Evolutionary conservation across 805 yeast genomes (phyloP).

Genomic region (Candida xiaguanensis): DNA sequence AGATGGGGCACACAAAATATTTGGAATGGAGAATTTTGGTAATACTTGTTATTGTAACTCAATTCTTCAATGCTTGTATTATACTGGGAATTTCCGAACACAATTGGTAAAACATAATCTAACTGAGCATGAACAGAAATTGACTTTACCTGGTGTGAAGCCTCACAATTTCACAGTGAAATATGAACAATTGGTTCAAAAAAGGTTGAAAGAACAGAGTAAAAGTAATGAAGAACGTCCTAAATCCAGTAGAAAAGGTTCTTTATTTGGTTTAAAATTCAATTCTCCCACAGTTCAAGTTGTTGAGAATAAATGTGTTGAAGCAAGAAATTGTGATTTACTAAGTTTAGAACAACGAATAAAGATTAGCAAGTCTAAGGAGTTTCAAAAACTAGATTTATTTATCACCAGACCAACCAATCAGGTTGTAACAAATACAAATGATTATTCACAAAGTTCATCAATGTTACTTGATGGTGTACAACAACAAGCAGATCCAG

Average conservation of each 20-base stretch:
- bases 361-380: constrained; percentile 24
- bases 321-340: constrained; percentile 30
- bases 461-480: constrained; percentile 27
- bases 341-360: constrained; percentile 32
- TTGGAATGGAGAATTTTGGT: constrained; percentile 83
- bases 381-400: constrained; percentile 27
- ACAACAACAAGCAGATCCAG: constrained; percentile 13
- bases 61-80: constrained; percentile 81
- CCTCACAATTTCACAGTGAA: constrained; percentile 35
- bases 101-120: constrained; percentile 26
- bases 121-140: constrained; percentile 28
- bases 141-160: constrained; percentile 26
- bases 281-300: constrained; percentile 11
- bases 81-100: constrained; percentile 63
- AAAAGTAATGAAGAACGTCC: constrained; percentile 8
- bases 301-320: constrained; percentile 8
- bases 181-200: constrained; percentile 37
- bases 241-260: constrained; percentile 25
- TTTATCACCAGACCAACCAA: constrained; percentile 36
- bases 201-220: constrained; percentile 28
- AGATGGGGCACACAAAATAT: constrained; percentile 65
- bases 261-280: constrained; percentile 40
- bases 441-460: constrained; percentile 32
- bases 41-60: constrained; percentile 95
- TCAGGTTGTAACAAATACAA: constrained; percentile 13